Evolutionary conservation across 768 basidiomycete species (phyloP).

Genomic region (Boletus barrowsii): DNA sequence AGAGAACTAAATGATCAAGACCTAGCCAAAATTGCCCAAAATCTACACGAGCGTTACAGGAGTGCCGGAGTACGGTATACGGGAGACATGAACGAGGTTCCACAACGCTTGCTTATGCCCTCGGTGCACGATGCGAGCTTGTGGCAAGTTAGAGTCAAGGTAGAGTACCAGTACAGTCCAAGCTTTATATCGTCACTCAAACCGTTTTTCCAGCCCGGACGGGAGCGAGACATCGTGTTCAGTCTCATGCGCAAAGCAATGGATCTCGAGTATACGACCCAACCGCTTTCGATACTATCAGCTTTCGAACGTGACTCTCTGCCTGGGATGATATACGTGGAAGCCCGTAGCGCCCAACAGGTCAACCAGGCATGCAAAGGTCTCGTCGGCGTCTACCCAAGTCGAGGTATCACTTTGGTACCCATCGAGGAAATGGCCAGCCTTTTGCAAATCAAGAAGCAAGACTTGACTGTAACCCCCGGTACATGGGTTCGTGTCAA

Average conservation of each 20-base stretch:
- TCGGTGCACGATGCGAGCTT: conserved; percentile 92
- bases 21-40: conserved; percentile 80
- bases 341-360: conserved; percentile 84
- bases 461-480: conserved; percentile 76
- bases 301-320: conserved; percentile 96
- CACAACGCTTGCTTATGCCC: conserved; percentile 93
- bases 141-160: conserved; percentile 95
- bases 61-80: conserved; percentile 72
- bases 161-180: conserved; percentile 30
- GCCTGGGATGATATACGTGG: conserved; percentile 94
- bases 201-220: conserved; percentile 59
- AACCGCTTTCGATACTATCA: conserved; percentile 82
- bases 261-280: conserved; percentile 72
- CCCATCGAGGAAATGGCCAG: conserved; percentile 99
- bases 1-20: conserved; percentile 74
- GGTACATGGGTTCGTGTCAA: conserved; percentile 96
- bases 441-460: conserved; percentile 92
- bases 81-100: conserved; percentile 90
- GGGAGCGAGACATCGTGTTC: conserved; percentile 90
- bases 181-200: neutral
- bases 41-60: conserved; percentile 74
- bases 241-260: conserved; percentile 94
- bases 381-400: conserved; percentile 88
- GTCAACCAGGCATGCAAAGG: conserved; percentile 84
- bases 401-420: conserved; percentile 78